Conservation (phyloP, 2,329 filamentous ascomycete genomes). For the Penicillium brasilianum region DNA sequence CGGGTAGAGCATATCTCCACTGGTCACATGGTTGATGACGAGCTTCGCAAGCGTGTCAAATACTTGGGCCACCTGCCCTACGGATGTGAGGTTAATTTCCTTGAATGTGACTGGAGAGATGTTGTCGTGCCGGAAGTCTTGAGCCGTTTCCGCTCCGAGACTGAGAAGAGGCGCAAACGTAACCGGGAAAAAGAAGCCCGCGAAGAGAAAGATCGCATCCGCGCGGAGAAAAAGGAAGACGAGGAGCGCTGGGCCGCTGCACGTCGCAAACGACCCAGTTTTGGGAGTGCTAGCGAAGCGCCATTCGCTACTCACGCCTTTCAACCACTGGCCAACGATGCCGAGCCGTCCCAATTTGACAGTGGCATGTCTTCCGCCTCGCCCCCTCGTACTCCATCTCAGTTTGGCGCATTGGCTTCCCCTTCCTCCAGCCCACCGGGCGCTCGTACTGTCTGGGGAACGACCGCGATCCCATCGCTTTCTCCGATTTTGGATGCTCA, state of each 20-base stretch:
- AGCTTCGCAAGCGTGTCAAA: slow-evolving; percentile 79
- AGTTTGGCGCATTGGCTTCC: slow-evolving; percentile 65
- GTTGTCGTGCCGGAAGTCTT: slow-evolving; percentile 77
- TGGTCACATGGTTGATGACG: slow-evolving; percentile 85
- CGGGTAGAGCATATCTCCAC: slow-evolving; percentile 88
- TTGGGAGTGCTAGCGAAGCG: slow-evolving; percentile 49
- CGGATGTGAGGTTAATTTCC: slow-evolving; percentile 87
- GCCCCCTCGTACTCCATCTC: slow-evolving; percentile 47
- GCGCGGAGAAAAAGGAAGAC: slow-evolving; percentile 80
- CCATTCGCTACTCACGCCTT: slow-evolving; percentile 67
- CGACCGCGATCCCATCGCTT: slow-evolving; percentile 64
- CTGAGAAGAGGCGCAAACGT: slow-evolving; percentile 74
- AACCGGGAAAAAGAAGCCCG: slow-evolving; percentile 82
- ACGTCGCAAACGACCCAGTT: slow-evolving; percentile 63
- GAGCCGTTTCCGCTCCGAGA: slow-evolving; percentile 75
- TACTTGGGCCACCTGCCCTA: slow-evolving; percentile 85
- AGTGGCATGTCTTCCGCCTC: slow-evolving; percentile 45
- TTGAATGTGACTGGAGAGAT: slow-evolving; percentile 95
- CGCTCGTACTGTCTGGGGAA: slow-evolving; percentile 90
- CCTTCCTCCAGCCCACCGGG: slow-evolving; percentile 81
- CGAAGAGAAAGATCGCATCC: slow-evolving; percentile 82
- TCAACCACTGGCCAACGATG: slow-evolving; percentile 59
- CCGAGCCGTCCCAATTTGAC: slow-evolving; percentile 37
- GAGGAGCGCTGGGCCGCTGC: slow-evolving; percentile 71
- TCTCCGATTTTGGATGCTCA: slow-evolving; percentile 60